Percentiles rank a stretch among this genome's conserved stretches.
These are phyloP conservation scores for Diaporthe destruens DNA, from an alignment of 2,329 filamentous ascomycete genomes.

Conservation along the genomic window DNA sequence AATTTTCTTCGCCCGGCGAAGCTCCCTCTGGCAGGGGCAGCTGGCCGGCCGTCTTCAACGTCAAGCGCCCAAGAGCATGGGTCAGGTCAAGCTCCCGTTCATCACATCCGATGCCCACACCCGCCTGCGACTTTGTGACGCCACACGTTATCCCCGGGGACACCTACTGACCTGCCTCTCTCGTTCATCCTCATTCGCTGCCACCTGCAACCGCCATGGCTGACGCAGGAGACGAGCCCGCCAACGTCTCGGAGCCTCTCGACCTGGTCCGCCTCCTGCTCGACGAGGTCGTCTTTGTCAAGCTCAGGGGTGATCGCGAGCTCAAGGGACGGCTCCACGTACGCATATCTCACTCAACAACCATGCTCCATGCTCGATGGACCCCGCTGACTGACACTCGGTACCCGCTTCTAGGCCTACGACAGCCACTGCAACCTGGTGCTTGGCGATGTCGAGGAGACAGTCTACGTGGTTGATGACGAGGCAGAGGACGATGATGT, in stretches of 20 bases:
- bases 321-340: conserved; percentile 96
- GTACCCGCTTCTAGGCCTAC: conserved; percentile 76
- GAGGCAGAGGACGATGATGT: conserved; percentile 83
- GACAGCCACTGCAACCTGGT: conserved; percentile 99
- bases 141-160: not conserved
- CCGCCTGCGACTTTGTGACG: not conserved
- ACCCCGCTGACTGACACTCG: conserved; percentile 24
- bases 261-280: conserved; percentile 95
- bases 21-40: not conserved
- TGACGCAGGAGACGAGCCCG: conserved; percentile 80
- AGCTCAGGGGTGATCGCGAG: conserved; percentile 94
- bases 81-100: conserved; percentile 2
- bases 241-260: conserved; percentile 88
- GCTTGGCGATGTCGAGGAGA: conserved; percentile 96
- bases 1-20: conserved; percentile 8
- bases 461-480: conserved; percentile 91
- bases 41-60: conserved; percentile 1
- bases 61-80: conserved; percentile 26
- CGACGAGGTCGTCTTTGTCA: conserved; percentile 97
- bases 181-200: not conserved
- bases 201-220: conserved; percentile 75
- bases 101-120: conserved; percentile 3
- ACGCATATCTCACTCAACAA: conserved; percentile 50
- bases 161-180: not conserved
- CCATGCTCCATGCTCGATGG: conserved; percentile 17